Conservation (phyloP, 495 filamentous ascomycete genomes). For the Cercophora newfieldiana region DNA sequence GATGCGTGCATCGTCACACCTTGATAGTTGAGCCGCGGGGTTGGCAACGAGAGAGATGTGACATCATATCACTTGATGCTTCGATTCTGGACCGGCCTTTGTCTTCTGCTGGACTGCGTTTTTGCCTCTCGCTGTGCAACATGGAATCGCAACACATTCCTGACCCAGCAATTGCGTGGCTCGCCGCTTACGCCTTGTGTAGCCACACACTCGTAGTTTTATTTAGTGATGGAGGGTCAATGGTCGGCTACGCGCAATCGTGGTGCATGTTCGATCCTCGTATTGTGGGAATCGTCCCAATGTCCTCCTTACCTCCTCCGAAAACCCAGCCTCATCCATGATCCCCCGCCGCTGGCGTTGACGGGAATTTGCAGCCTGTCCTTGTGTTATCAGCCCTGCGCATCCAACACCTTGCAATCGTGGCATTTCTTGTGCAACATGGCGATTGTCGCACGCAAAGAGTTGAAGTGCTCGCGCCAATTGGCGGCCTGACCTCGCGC, state of each 20-base stretch:
- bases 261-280: background rate
- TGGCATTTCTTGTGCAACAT: background rate
- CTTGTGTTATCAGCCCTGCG: background rate
- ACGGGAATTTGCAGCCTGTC: background rate
- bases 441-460: background rate
- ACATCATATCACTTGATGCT: background rate
- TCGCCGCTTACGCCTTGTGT: background rate
- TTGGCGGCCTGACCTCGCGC: background rate
- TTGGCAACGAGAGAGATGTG: background rate
- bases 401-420: background rate
- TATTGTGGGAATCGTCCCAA: background rate
- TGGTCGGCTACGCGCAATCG: slow-evolving; percentile 3
- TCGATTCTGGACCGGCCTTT: background rate
- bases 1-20: slow-evolving; percentile 17
- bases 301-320: background rate
- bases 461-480: background rate
- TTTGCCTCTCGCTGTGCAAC: background rate
- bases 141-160: background rate
- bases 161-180: background rate
- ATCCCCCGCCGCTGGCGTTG: background rate
- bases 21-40: background rate
- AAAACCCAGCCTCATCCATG: background rate
- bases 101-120: no score
- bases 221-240: background rate
- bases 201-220: background rate